phyloP scores from a whole-genome alignment of 139 green algal species.

The Mychonastes homosphaera region DNA sequence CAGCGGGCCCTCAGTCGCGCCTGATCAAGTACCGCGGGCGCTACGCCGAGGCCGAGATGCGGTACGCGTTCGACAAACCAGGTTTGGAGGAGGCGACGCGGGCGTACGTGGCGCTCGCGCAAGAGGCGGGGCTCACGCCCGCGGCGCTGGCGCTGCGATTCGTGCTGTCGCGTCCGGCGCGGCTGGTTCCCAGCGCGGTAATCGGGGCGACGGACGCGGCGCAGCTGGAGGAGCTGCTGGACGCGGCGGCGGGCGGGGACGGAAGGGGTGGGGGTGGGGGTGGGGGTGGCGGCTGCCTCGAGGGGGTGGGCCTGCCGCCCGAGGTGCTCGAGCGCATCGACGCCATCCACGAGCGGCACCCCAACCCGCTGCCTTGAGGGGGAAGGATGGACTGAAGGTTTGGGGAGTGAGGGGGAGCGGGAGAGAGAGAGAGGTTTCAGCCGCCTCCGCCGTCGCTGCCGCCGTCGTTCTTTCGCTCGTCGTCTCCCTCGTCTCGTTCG shows the following conservation, averaged over 20 bases:
- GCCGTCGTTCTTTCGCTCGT: too few species aligned
- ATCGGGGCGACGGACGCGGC: constrained; percentile 37
- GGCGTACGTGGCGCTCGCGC: constrained; percentile 52
- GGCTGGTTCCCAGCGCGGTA: constrained; percentile 41
- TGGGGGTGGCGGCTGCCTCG: too few species aligned
- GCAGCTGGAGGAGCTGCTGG: constrained; percentile 54
- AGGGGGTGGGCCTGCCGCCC: constrained; percentile 11
- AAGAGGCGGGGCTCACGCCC: constrained; percentile 36
- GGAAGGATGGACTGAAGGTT: not conserved
- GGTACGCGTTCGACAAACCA: constrained; percentile 1
- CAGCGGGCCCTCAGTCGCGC: constrained; percentile 32
- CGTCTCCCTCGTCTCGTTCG: too few species aligned
- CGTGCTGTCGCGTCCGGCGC: not conserved
- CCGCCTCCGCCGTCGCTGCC: too few species aligned
- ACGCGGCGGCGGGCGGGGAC: too few species aligned
- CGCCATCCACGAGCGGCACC: constrained; percentile 35
- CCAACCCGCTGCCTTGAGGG: constrained; percentile 46
- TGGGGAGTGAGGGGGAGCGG: too few species aligned
- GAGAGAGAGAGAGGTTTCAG: too few species aligned
- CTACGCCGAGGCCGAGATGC: constrained; percentile 66
- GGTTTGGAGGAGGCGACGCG: constrained; percentile 34
- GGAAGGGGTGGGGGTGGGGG: too few species aligned
- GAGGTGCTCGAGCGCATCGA: constrained; percentile 35
- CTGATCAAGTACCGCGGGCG: constrained; percentile 66
- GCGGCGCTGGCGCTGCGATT: constrained; percentile 58